Conservation (phyloP, 371 early-diverging fungal genomes). For the Chytridiales sp. region DNA sequence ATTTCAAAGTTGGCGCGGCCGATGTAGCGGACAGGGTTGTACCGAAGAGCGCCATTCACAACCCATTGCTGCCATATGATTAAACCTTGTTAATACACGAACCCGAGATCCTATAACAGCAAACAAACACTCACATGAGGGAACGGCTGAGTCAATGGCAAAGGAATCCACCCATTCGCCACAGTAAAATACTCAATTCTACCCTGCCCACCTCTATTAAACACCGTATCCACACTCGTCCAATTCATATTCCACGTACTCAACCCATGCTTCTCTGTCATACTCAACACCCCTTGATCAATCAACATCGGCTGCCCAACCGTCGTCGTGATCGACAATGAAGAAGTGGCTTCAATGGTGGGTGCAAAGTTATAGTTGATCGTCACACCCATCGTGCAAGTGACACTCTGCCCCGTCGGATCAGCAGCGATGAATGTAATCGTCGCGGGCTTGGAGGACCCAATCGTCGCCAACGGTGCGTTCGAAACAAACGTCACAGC, state of each 20-base stretch:
- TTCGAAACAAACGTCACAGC: background rate
- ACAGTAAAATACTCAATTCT: slow-evolving; percentile 15
- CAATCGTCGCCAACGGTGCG: slow-evolving; percentile 4
- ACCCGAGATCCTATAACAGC: background rate
- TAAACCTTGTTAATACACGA: background rate
- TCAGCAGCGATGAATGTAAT: slow-evolving; percentile 5
- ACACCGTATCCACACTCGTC: slow-evolving; percentile 10
- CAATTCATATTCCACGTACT: slow-evolving; percentile 26
- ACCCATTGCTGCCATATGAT: slow-evolving; percentile 17
- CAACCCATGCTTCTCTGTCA: slow-evolving; percentile 23
- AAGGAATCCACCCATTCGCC: slow-evolving; percentile 16
- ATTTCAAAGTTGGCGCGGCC: slow-evolving; percentile 15
- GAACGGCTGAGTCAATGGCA: slow-evolving; percentile 16
- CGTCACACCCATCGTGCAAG: slow-evolving; percentile 17
- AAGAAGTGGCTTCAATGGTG: slow-evolving; percentile 4
- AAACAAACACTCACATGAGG: slow-evolving; percentile 22
- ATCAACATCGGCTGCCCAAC: slow-evolving; percentile 20
- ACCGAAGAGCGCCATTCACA: slow-evolving; percentile 18
- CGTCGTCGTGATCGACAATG: slow-evolving; percentile 9
- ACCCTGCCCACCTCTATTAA: slow-evolving; percentile 14
- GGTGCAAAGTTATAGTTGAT: slow-evolving; percentile 26
- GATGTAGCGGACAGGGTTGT: slow-evolving; percentile 22
- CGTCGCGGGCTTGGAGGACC: background rate
- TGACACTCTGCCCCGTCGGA: slow-evolving; percentile 4
- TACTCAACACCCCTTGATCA: slow-evolving; percentile 1